These are phyloP conservation scores for Chamaenerion angustifolium DNA, from an alignment of 345 rosid genomes.

Conservation along the genomic window DNA sequence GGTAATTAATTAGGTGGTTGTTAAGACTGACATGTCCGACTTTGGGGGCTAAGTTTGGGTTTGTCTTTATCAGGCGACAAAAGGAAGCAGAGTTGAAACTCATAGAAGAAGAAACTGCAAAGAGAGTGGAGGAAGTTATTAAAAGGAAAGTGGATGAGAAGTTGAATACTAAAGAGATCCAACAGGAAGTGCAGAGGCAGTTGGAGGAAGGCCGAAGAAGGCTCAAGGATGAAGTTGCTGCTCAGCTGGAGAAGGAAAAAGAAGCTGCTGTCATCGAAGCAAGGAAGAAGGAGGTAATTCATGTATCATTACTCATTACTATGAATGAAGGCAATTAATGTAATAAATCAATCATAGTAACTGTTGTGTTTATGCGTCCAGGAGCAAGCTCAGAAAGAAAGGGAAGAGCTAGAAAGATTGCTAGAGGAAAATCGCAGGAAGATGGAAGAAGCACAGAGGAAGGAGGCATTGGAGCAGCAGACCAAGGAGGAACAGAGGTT, in stretches of 20 bases:
- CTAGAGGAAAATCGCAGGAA: conserved; percentile 61
- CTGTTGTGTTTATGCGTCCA: conserved; percentile 9
- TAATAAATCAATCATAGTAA: too few relatives aligned
- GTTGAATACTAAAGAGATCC: conserved; percentile 56
- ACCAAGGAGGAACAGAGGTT: conserved; percentile 76
- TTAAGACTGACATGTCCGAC: background rate
- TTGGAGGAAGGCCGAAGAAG: conserved; percentile 73
- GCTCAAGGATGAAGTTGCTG: conserved; percentile 53
- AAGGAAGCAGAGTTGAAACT: conserved; percentile 79
- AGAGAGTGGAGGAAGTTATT: conserved; percentile 74
- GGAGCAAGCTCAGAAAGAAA: conserved; percentile 59
- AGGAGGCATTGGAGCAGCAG: conserved; percentile 79
- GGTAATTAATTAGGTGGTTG: conserved; percentile 13
- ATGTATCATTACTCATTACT: too few relatives aligned
- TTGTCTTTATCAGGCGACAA: conserved; percentile 57
- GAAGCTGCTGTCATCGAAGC: conserved; percentile 55
- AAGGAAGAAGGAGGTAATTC: conserved; percentile 59
- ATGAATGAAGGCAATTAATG: too few relatives aligned
- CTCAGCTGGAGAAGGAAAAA: conserved; percentile 79
- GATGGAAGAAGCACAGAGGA: conserved; percentile 73
- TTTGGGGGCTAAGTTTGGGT: background rate
- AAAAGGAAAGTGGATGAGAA: conserved; percentile 63
- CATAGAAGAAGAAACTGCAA: conserved; percentile 84
- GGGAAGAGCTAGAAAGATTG: conserved; percentile 64
- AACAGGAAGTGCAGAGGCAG: conserved; percentile 44